Evolutionary conservation across 1,284 basidiomycete species (phyloP).

Genomic region (Pascua sp.): DNA sequence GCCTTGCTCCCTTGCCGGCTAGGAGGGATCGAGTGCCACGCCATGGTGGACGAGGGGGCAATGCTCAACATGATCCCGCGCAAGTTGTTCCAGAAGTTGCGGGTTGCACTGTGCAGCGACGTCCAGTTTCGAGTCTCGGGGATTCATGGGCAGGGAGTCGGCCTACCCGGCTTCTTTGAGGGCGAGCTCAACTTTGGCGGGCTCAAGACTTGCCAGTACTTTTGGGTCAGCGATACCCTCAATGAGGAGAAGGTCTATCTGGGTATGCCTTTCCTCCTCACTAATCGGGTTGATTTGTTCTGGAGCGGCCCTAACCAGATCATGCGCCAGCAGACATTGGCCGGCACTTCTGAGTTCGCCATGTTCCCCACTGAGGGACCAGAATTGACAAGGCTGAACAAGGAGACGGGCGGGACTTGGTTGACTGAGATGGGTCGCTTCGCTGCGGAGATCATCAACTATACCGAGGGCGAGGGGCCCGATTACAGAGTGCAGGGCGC

Average conservation of each 20-base stretch:
- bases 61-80: constrained; percentile 5
- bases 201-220: constrained; percentile 1
- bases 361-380: constrained; percentile 6
- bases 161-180: background rate
- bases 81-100: background rate
- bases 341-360: background rate
- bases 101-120: background rate
- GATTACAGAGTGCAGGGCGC: background rate
- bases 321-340: background rate
- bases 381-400: background rate
- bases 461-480: background rate
- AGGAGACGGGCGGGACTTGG: too few species aligned
- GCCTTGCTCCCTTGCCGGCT: background rate
- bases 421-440: too few species aligned
- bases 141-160: background rate
- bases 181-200: background rate
- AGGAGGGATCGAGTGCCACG: background rate
- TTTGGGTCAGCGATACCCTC: constrained; percentile 4
- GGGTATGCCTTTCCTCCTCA: constrained; percentile 10
- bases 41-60: constrained; percentile 5
- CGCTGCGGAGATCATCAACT: background rate
- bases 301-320: constrained; percentile 7
- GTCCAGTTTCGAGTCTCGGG: background rate
- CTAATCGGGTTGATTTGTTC: constrained; percentile 1
- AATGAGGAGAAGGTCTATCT: constrained; percentile 6